Evolutionary conservation across 257 asterid species (phyloP).

Genomic region (Scutellaria galericulata): DNA sequence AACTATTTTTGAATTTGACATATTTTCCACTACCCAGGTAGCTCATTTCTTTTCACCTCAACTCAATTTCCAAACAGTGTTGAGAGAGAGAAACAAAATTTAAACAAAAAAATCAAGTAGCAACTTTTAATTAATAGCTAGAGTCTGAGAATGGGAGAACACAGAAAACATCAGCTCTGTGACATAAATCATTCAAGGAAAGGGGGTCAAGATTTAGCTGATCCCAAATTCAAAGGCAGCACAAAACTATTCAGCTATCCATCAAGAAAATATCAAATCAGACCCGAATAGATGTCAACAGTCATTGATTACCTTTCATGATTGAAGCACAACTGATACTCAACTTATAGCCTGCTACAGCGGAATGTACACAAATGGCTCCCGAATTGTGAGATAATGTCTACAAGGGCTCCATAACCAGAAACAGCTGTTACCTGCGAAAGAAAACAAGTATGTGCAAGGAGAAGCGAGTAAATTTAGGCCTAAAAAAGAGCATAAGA

Average conservation of each 20-base stretch:
- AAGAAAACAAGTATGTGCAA: neutral
- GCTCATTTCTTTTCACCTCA: no score
- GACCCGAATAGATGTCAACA: neutral
- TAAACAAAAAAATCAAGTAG: no score
- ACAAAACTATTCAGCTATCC: neutral
- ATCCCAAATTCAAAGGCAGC: no score
- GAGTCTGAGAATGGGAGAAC: no score
- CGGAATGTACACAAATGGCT: slow-evolving; percentile 90
- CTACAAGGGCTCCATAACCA: slow-evolving; percentile 96
- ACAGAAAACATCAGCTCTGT: neutral
- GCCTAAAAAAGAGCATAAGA: no score
- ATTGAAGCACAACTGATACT: slow-evolving; percentile 10
- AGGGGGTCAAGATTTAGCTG: no score
- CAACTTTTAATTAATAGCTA: no score
- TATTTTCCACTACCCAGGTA: no score
- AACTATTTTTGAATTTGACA: no score
- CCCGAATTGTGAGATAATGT: slow-evolving; percentile 87
- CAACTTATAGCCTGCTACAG: slow-evolving; percentile 54
- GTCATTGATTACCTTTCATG: neutral
- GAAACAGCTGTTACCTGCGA: slow-evolving; percentile 78
- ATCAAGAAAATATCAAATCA: neutral
- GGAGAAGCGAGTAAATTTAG: neutral
- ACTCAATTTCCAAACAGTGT: no score
- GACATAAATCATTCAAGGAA: neutral
- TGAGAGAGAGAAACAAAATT: no score